phyloP scores from a whole-genome alignment of 1,139 yeast species.

The Blastobotrys niveus region DNA sequence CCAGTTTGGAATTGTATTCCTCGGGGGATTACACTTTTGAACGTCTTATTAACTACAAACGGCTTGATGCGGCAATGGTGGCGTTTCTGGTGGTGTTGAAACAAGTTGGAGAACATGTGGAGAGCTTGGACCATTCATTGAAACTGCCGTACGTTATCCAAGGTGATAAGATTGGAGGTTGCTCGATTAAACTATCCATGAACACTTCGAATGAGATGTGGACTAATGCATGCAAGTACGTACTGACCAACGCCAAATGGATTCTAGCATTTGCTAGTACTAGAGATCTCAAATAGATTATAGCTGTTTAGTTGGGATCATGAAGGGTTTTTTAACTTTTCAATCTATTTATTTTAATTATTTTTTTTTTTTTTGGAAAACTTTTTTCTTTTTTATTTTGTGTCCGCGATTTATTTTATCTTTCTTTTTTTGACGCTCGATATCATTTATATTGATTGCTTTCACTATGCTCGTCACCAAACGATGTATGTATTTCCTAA shows the following conservation, averaged over 20 bases:
- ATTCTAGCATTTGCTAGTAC: conserved; percentile 36
- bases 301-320: too few relatives aligned
- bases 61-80: conserved; percentile 70
- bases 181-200: conserved; percentile 64
- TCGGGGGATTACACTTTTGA: conserved; percentile 66
- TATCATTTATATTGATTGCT: neutral
- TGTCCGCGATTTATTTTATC: neutral
- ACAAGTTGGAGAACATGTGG: conserved; percentile 51
- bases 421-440: neutral
- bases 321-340: too few relatives aligned
- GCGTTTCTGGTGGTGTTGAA: conserved; percentile 60
- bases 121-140: conserved; percentile 47
- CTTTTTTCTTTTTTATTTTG: neutral
- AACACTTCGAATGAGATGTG: conserved; percentile 66
- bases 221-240: conserved; percentile 83
- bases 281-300: conserved; percentile 4
- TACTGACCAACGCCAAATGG: conserved; percentile 57
- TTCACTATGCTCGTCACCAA: conserved; percentile 48
- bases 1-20: conserved; percentile 47
- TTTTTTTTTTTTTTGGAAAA: neutral
- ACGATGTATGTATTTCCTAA: conserved; percentile 34
- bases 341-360: too few relatives aligned
- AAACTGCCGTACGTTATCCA: conserved; percentile 67
- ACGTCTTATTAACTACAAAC: conserved; percentile 61
- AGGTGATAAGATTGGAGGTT: conserved; percentile 70